Evolutionary conservation across 371 early-diverging fungal species (phyloP), one percentile per base, ranked within the genome.

Genomic region (Batrachochytrium dendrobatidis): DNA sequence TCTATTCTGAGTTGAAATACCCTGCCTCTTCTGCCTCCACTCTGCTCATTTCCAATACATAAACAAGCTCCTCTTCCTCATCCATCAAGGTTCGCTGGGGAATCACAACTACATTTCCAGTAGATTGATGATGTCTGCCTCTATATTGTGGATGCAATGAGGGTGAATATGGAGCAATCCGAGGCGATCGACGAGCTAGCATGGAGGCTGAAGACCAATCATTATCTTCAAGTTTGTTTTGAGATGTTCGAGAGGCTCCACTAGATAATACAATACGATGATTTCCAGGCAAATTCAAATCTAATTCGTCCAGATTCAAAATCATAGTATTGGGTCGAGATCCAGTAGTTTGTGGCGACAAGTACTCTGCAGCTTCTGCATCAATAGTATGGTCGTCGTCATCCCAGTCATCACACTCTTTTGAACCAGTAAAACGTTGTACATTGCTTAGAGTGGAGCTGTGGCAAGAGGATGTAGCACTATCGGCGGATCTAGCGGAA

Each of bases 61-160:
- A 65, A 51, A 58, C 57, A 53, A 67, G 34, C 54, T 71, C 71
- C 35, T 71, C 71, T 35, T 67, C 71, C 44, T 62, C 63, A 2
- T 39, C 49, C 12, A 17, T 12, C 49, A 25, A n/a, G 18, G 56
- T 44, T 20, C 49, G 49, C 25, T 53, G 48, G 33, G 46, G 61
- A 34, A 61, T 61, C 2, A 57, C 57, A 28, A 56, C 57, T 35
- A 57, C 58, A 31, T 56, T 52, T 28, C 34, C 62, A 4, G 35
- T 33, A 4, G 49, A 29, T 29, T 48, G 49, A 29, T 24, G 49
- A 8, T 48, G 49, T 6, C 12, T 29, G 49, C 49, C 49, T 12
- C 49, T 22, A 24, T 48, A 48, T 7, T 22, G 12, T 8, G 49
- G 49, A 24, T 48, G 49, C 49, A 48, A 25, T 12, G 39, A 15